Conservation (phyloP, 257 asterid species). For the Solanum appendiculatum region DNA sequence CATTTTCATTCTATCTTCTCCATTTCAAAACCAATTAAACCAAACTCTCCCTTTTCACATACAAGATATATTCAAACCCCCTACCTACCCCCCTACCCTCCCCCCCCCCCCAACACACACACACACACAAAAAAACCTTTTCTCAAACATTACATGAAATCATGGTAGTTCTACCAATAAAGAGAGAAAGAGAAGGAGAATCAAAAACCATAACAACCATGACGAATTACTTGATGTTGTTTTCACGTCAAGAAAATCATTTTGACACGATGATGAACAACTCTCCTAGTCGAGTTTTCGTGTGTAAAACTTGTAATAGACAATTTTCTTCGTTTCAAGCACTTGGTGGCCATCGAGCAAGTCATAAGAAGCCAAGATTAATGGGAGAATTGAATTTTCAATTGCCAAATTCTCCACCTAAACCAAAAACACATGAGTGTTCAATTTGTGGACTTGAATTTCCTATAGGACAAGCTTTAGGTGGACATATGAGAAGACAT, state of each 20-base stretch:
- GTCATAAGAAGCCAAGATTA: slow-evolving; percentile 54
- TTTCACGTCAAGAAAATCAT: slow-evolving; percentile 13
- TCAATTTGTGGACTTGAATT: slow-evolving; percentile 51
- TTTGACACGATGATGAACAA: background rate
- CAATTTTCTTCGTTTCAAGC: slow-evolving; percentile 70
- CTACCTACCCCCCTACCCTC: too few species aligned
- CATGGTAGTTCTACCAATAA: slow-evolving; percentile 1
- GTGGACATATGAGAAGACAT: slow-evolving; percentile 69
- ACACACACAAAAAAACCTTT: background rate
- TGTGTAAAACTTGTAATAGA: slow-evolving; percentile 56
- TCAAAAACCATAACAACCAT: slow-evolving; percentile 7
- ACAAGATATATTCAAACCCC: background rate
- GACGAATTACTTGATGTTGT: slow-evolving; percentile 29
- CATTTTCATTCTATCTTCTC: background rate
- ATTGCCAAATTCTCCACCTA: slow-evolving; percentile 23
- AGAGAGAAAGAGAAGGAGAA: slow-evolving; percentile 22
- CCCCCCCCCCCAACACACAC: background rate
- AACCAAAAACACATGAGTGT: slow-evolving; percentile 51
- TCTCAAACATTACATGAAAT: background rate
- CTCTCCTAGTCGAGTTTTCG: slow-evolving; percentile 20
- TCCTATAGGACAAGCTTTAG: slow-evolving; percentile 59
- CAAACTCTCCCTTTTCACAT: background rate
- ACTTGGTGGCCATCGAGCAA: slow-evolving; percentile 83
- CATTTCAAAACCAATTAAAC: background rate
- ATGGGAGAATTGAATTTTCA: slow-evolving; percentile 3